phyloP scores from a whole-genome alignment of 148 eudicot genomes.

The Fagopyrum tataricum region DNA sequence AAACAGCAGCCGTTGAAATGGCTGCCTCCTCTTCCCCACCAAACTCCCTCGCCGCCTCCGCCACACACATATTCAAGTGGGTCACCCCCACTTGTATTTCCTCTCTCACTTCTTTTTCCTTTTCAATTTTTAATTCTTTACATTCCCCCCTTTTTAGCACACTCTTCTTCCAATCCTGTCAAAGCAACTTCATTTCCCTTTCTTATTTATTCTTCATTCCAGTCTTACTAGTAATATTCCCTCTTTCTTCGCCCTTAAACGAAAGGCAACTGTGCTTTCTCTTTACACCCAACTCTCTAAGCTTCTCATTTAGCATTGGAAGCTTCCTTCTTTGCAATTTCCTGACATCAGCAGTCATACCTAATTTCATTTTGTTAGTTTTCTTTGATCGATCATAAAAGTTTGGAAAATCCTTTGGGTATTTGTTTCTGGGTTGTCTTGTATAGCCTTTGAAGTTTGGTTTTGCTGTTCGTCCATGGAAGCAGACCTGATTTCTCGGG shows the following conservation, averaged over 20 bases:
- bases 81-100: neutral
- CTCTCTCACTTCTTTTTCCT: neutral
- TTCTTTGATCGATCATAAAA: neutral
- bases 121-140: neutral
- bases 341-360: neutral
- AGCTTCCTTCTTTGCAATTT: neutral
- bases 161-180: constrained; percentile 8
- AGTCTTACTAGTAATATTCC: neutral
- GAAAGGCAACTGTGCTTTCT: neutral
- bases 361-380: neutral
- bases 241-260: constrained; percentile 9
- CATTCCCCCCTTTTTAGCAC: neutral
- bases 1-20: constrained; percentile 10
- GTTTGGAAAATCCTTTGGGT: neutral
- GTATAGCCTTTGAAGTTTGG: neutral
- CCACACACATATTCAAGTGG: constrained; percentile 8
- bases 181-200: neutral
- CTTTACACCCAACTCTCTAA: constrained; percentile 7
- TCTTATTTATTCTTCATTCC: constrained; percentile 1
- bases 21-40: constrained; percentile 2
- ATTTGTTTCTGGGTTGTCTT: neutral
- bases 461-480: neutral
- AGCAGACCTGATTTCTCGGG: neutral
- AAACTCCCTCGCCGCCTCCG: neutral
- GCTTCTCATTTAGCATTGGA: neutral